These are phyloP conservation scores for Phytophthora citricola DNA, from an alignment of 352 stramenopile genomes.

Conservation along the genomic window DNA sequence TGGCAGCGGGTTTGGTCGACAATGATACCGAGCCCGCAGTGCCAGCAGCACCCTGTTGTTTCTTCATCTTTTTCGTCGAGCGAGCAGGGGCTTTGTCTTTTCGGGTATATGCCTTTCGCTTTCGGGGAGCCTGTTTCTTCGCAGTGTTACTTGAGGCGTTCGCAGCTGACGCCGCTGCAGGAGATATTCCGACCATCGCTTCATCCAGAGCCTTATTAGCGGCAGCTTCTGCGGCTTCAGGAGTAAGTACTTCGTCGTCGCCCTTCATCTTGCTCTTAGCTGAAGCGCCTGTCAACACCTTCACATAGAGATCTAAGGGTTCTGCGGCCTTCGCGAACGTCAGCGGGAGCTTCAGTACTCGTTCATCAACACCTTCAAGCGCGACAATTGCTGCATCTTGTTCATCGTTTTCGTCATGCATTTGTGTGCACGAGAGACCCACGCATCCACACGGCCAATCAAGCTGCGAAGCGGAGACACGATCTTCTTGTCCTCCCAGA, in stretches of 20 bases:
- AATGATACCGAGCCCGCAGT: conserved; percentile 7
- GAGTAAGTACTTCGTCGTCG: conserved; percentile 23
- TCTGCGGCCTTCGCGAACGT: conserved; percentile 54
- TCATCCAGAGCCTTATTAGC: conserved; percentile 46
- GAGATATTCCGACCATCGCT: conserved; percentile 45
- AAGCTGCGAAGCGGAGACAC: conserved; percentile 70
- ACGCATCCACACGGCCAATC: conserved; percentile 78
- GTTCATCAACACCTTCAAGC: conserved; percentile 81
- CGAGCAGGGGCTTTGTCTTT: conserved; percentile 56
- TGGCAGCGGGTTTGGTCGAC: conserved; percentile 10
- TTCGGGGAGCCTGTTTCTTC: conserved; percentile 57
- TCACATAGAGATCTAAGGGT: conserved; percentile 49
- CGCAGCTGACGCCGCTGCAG: conserved; percentile 24
- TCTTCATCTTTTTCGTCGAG: conserved; percentile 62
- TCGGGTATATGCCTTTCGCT: conserved; percentile 72
- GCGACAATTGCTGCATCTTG: conserved; percentile 63
- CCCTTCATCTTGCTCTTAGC: conserved; percentile 22
- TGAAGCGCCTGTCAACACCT: conserved; percentile 28
- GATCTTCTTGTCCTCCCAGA: conserved; percentile 83
- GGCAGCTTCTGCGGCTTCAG: conserved; percentile 38
- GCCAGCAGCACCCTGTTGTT: conserved; percentile 8
- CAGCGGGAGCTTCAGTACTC: conserved; percentile 90
- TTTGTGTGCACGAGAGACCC: conserved; percentile 85
- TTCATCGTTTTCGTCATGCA: conserved; percentile 67
- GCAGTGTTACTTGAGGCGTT: conserved; percentile 5